Evolutionary conservation across 148 eudicot genomes (phyloP), one percentile per base, ranked within the genome.

Genomic region (Camellia lanceoleosa): DNA sequence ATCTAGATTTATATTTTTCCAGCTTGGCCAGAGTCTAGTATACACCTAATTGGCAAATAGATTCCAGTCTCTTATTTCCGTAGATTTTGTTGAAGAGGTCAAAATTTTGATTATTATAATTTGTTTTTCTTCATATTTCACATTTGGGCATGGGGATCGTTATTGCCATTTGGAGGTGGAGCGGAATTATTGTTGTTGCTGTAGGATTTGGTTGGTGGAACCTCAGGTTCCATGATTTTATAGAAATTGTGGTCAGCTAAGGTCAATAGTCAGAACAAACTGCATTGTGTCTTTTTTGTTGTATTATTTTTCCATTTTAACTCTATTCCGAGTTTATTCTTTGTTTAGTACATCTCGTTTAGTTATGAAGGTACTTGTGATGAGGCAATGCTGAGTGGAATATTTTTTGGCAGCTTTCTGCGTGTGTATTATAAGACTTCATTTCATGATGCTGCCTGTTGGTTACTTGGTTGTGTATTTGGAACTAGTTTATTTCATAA

Each of bases 201-300:
- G 47, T 65, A 73, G 30, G 47, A 61, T 73, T 67, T 73, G 43
- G 78, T 64, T 73, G 78, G 72, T 41, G 78, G 73, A 47, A 54
- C 41, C 65, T 8, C 54, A 38, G 62, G 76, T 80, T 73, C 77
- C 56, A 47, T 73, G 78, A 64, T 66, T 7, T 63, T 41, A 73
- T 62, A 49, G 47, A 72, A 75, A 44, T 42, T 59, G 59, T 43
- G 61, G 16, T 70, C 38, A n/a, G 58, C 38, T 7, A 43, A 68
- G 58, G 47, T 47, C 56, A 46, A n/a, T 13, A 8, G 56, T 70
- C 3, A 46, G 55, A 70, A 5, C 73, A 46, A 69, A 7, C n/a
- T 46, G 0, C 73, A 18, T 7, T 23, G 55, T 8, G 54, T 69
- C 73, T 3, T 8, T 19, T 68, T 18, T 3, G 7, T 70, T 70